Base-by-base conservation (phyloP, 2,329 filamentous ascomycete genomes). In the Cercospora janseana region DNA sequence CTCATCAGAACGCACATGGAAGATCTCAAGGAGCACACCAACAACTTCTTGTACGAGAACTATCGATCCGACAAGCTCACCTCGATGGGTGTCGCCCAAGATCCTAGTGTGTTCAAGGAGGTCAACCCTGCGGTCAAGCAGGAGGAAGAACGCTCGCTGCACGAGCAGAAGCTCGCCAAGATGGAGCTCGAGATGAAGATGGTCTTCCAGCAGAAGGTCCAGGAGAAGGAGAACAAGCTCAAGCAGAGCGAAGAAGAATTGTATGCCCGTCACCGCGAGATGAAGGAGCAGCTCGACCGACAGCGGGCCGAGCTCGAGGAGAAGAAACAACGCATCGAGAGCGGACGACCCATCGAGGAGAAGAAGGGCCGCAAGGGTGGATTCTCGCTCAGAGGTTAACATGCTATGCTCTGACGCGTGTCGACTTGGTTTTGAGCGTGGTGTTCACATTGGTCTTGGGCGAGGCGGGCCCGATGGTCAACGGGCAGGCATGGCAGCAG, bases 111-210 rank as follows among this genome's bases (percentile, higher is more conserved):
- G 64, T 98, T 98, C 88, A 98, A 98, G 83, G 93, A 98, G 84
- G 90, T 98, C 80, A 98, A 98, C 82, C 93, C 93, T 58, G 92
- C 93, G 38, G 93, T 97, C 75, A 98, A 98, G 86, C 93, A 98
- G 76, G 93, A 98, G 73, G 93, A 98, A 77, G 93, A 98, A 80
- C 89, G 93, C 66, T 86, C 88, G 59, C 80, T 98, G 63, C 93
- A 98, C 81, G 93, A 98, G 77, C 91, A 96, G 81, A 98, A 98
- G 81, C 88, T 98, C 64, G 89, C 92, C 73, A 98, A 98, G 88
- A 98, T 98, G 93, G 93, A 98, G 75, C 85, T 90, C 68, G 93
- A 98, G 75, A 98, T 98, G 93, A 98, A 98, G 88, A 95, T 96
- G 88, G 93, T 98, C 63, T 98, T 98, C 89, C 93, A 97, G 74